Percentiles rank a stretch among this genome's conserved stretches.
Evolutionary conservation across 2,329 filamentous ascomycete species (phyloP).

Genomic region (Coniella lustricola): DNA sequence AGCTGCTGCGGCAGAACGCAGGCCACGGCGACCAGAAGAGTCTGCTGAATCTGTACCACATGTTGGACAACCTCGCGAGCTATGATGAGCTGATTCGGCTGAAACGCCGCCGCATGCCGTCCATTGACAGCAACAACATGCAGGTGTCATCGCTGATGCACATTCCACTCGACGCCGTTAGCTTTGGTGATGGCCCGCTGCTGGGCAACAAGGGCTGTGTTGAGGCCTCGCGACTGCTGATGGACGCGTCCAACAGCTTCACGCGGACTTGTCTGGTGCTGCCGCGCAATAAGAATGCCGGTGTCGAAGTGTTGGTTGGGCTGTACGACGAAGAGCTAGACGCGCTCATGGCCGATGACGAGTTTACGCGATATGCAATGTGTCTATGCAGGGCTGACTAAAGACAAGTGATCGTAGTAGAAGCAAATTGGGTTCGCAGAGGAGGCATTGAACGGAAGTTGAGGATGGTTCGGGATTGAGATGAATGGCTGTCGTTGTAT

Average conservation of each 20-base stretch:
- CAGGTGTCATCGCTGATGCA: conserved; percentile 8
- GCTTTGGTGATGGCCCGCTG: conserved; percentile 4
- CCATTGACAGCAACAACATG: conserved; percentile 5
- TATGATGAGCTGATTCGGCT: conserved; percentile 2
- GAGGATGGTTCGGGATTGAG: too few species aligned
- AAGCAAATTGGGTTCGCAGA: too few species aligned
- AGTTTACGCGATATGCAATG: not conserved
- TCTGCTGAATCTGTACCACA: conserved; percentile 13
- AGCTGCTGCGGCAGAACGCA: conserved; percentile 4
- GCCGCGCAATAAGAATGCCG: conserved; percentile 12
- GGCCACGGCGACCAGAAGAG: not conserved
- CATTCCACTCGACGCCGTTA: conserved; percentile 4
- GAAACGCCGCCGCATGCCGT: not conserved
- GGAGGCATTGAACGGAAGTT: too few species aligned
- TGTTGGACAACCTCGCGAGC: conserved; percentile 5
- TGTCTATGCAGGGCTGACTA: not conserved
- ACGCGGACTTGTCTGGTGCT: conserved; percentile 9
- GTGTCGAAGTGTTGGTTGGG: conserved; percentile 15
- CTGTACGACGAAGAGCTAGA: conserved; percentile 18
- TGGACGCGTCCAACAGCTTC: conserved; percentile 4
- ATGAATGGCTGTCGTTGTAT: too few species aligned
- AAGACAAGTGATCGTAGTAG: not conserved
- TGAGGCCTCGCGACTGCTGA: conserved; percentile 13
- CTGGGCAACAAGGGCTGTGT: conserved; percentile 14
- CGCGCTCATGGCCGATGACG: conserved; percentile 1